These are phyloP conservation scores for Pyrenophora teres DNA, from an alignment of 2,329 filamentous ascomycete genomes.

Conservation along the genomic window DNA sequence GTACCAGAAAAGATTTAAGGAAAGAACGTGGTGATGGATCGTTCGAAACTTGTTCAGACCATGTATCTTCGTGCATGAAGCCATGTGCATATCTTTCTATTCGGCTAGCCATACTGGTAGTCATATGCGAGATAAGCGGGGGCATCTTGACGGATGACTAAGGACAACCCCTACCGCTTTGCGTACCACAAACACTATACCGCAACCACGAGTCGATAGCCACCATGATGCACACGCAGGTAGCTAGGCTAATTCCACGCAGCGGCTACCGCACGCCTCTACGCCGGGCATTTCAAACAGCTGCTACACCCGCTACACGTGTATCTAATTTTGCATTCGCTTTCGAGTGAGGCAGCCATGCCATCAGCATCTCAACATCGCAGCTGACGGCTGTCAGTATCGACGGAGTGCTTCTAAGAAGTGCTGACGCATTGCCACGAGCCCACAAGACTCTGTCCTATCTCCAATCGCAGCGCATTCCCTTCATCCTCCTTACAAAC, in stretches of 20 bases:
- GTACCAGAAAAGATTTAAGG: too few species aligned
- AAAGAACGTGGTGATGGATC: too few species aligned
- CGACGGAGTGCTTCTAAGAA: conserved; percentile 92
- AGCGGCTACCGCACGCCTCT: conserved; percentile 10
- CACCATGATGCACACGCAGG: conserved; percentile 15
- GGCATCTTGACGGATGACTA: not conserved
- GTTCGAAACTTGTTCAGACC: too few species aligned
- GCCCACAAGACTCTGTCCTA: conserved; percentile 74
- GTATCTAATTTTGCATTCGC: conserved; percentile 63
- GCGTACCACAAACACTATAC: conserved; percentile 2
- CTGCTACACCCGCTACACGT: conserved; percentile 32
- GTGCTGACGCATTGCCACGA: conserved; percentile 76
- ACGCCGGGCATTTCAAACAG: conserved; percentile 35
- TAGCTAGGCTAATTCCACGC: conserved; percentile 24
- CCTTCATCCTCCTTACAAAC: conserved; percentile 95
- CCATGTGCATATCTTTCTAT: too few species aligned
- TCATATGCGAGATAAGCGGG: too few species aligned
- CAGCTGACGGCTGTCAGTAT: conserved; percentile 61
- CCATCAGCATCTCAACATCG: conserved; percentile 11
- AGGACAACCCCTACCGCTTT: not conserved
- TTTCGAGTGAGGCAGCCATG: conserved; percentile 56
- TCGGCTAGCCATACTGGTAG: too few species aligned
- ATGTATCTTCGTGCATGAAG: too few species aligned
- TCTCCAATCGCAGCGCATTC: conserved; percentile 75
- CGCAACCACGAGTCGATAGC: conserved; percentile 2